phyloP scores from a whole-genome alignment of 805 yeast species.

The Saccharomycopsis oosterbeekiorum region DNA sequence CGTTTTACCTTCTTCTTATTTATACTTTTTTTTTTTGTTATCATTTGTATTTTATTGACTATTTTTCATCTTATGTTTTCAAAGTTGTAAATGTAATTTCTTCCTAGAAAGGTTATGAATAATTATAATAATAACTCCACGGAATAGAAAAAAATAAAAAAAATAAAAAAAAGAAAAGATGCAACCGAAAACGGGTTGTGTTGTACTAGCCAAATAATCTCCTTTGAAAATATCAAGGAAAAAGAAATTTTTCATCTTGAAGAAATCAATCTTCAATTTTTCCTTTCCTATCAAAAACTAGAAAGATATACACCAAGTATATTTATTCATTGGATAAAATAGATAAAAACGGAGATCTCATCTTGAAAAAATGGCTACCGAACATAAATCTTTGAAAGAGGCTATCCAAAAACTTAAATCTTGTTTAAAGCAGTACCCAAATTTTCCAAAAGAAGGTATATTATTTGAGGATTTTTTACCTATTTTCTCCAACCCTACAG shows the following conservation, averaged over 20 bases:
- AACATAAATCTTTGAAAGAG: not conserved
- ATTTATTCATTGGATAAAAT: not conserved
- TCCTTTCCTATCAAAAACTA: no score
- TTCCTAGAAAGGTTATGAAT: no score
- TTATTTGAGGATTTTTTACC: constrained; percentile 95
- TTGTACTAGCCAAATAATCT: no score
- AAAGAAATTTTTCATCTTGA: no score
- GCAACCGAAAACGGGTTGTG: no score
- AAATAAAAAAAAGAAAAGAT: no score
- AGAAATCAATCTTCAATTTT: no score
- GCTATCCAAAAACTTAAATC: constrained; percentile 35
- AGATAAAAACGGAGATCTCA: not conserved
- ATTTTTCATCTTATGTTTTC: not conserved
- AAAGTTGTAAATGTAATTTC: no score
- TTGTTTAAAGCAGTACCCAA: constrained; percentile 70
- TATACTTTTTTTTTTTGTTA: not conserved
- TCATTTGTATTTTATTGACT: not conserved
- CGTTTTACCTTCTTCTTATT: not conserved
- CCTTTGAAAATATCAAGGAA: no score
- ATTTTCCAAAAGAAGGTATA: constrained; percentile 89
- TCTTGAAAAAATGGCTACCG: not conserved
- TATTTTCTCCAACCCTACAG: constrained; percentile 70
- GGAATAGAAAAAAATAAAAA: no score
- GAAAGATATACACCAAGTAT: no score
- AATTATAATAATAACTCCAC: no score